Conservation (phyloP, 2,329 filamentous ascomycete genomes). For the Aspergillus sp. region DNA sequence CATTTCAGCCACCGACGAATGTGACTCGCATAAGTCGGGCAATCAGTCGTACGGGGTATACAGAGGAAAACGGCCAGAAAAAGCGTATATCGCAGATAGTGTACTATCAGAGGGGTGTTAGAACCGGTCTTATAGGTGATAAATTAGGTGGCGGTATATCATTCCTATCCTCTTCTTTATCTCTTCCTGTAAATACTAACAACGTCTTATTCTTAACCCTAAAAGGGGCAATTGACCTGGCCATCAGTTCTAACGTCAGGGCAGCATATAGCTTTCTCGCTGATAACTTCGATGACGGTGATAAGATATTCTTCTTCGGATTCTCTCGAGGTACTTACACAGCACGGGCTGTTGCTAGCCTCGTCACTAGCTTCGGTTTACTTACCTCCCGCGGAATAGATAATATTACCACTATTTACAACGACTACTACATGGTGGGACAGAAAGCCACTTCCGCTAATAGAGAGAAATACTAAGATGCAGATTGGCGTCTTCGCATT, state of each 20-base stretch:
- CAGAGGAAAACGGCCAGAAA: not conserved
- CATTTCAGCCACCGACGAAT: conserved; percentile 1
- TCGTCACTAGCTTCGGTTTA: not conserved
- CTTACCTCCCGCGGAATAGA: conserved; percentile 6
- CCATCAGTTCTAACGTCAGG: conserved; percentile 1
- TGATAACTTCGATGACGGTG: conserved; percentile 4
- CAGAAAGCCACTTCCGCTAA: not conserved
- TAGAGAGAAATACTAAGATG: not conserved
- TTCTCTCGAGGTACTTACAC: conserved; percentile 4
- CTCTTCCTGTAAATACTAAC: not conserved
- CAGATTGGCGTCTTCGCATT: not conserved
- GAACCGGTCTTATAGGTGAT: conserved; percentile 3
- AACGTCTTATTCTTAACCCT: not conserved
- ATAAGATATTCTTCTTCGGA: conserved; percentile 4
- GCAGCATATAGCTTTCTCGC: conserved; percentile 1
- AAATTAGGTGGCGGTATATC: conserved; percentile 4
- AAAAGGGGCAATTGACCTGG: conserved; percentile 1
- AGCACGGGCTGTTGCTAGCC: conserved; percentile 1
- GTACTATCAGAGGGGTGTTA: conserved; percentile 3
- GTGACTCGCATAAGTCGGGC: conserved; percentile 5
- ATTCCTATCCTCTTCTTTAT: not conserved
- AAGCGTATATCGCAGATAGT: conserved; percentile 4
- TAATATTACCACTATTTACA: conserved; percentile 1
- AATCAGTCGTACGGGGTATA: not conserved
- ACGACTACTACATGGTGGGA: not conserved